Base-by-base conservation (phyloP, 2,329 filamentous ascomycete genomes). In the Graphiopsis chlorocephala region DNA sequence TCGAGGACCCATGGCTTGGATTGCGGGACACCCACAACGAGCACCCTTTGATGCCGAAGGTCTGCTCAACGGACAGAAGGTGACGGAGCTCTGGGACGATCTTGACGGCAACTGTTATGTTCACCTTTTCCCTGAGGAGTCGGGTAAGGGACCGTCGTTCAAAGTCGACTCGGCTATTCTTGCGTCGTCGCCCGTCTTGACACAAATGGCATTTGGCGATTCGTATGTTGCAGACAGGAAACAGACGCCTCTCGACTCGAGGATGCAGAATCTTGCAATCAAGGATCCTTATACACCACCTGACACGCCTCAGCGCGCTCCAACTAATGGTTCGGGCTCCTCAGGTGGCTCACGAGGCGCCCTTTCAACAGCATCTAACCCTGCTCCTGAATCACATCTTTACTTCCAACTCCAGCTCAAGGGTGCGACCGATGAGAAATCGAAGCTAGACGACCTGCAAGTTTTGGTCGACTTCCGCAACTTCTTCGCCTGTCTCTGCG, bases 401-500 rank as follows among this genome's bases (percentile, higher is more conserved):
- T 88, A 86, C 69, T 75, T 89, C 48, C 86, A 86, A 0, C 81
- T 88, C 42, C 80, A 82, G 15, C 77, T 88, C 8, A 83, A 87
- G 69, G 72, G 69, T 47, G 63, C 68, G 70, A 62, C 38, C 26
- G 65, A 61, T 60, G 68, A 20, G 70, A 77, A 70, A 72, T 68
- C 66, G 73, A 55, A 67, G 79, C 68, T 35, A 79, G 84, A 76
- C 42, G 86, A 88, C 69, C 75, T 84, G 8, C 72, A 88, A 66
- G 83, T 81, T 0, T 75, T 89, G 35, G 74, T 89, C 8, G 78
- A 85, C 14, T 85, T 86, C 71, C 84, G 86, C 60, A 89, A 89
- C 71, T 79, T 88, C 62, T 87, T 89, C 73, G 84, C 86, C 5
- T 89, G 89, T 70, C 77, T 89, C 1, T 78, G 84, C n/a, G 86